Percentiles rank a stretch among this genome's conserved stretches.
phyloP scores from a whole-genome alignment of 1,284 basidiomycete species.

The Apiotrichum sp. region DNA sequence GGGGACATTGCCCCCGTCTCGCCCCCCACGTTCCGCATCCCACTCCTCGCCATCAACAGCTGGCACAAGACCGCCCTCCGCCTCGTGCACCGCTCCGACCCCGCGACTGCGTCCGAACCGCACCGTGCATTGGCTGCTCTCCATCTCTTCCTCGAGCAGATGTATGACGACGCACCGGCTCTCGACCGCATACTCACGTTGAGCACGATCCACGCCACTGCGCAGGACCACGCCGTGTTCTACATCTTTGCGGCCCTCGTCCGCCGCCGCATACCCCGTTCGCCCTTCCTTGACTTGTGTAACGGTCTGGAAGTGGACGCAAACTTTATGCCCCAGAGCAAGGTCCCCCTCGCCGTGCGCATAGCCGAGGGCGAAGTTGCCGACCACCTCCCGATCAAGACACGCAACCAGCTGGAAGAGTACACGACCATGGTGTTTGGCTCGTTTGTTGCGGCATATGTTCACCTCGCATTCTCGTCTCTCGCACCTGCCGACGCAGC shows the following conservation, averaged over 20 bases:
- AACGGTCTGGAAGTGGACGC: conserved; percentile 47
- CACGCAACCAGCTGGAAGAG: conserved; percentile 41
- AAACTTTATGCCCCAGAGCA: conserved; percentile 18
- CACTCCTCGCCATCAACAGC: conserved; percentile 5
- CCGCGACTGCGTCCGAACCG: background rate
- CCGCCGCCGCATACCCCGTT: conserved; percentile 38
- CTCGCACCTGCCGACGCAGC: background rate
- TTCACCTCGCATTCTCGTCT: conserved; percentile 46
- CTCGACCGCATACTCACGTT: conserved; percentile 15
- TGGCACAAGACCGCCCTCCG: conserved; percentile 1
- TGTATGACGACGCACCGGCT: conserved; percentile 12
- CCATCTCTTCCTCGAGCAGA: conserved; percentile 22
- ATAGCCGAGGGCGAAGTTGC: conserved; percentile 9
- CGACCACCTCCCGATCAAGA: conserved; percentile 39
- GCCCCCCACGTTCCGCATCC: conserved; percentile 10
- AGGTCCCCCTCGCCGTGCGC: background rate
- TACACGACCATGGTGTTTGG: conserved; percentile 50
- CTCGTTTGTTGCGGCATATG: conserved; percentile 47
- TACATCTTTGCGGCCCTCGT: conserved; percentile 41
- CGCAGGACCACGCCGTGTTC: conserved; percentile 34
- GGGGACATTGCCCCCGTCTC: background rate
- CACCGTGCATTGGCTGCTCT: conserved; percentile 17
- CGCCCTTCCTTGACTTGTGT: conserved; percentile 47
- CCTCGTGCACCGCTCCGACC: no score
- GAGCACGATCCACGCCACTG: conserved; percentile 18